Percentiles rank a stretch among this genome's conserved stretches.
Conservation (phyloP, 2,329 filamentous ascomycete genomes). For the Xylaria sp. region DNA sequence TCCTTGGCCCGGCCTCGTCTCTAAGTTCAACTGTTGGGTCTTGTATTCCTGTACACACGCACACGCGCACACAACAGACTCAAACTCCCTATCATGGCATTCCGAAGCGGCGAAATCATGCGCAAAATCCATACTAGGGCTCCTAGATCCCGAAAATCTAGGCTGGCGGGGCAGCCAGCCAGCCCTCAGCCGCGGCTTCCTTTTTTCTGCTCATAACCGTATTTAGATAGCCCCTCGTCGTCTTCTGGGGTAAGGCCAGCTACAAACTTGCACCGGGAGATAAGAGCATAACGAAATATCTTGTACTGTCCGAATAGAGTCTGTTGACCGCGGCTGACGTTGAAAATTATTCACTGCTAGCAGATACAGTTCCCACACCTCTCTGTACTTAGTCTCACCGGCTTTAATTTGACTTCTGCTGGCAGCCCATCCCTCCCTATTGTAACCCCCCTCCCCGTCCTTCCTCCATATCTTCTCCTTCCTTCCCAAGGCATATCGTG, state of each 20-base stretch:
- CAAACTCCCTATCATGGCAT: conserved; percentile 12
- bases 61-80: conserved; percentile 25
- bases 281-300: no score
- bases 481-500: background rate
- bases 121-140: background rate
- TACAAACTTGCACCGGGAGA: background rate
- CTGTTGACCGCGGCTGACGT: background rate
- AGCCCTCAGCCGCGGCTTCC: conserved; percentile 31
- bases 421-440: background rate
- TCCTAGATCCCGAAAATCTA: conserved; percentile 11
- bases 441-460: background rate
- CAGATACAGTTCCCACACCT: conserved; percentile 3
- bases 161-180: background rate
- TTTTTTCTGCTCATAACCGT: background rate
- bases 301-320: no score
- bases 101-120: conserved; percentile 15
- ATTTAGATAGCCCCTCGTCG: background rate
- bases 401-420: background rate
- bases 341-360: background rate
- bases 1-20: conserved; percentile 13
- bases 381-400: background rate
- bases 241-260: background rate
- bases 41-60: conserved; percentile 25
- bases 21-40: conserved; percentile 48
- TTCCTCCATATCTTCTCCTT: background rate